phyloP scores from a whole-genome alignment of 495 filamentous ascomycete species.

The Xylaria telfairii region DNA sequence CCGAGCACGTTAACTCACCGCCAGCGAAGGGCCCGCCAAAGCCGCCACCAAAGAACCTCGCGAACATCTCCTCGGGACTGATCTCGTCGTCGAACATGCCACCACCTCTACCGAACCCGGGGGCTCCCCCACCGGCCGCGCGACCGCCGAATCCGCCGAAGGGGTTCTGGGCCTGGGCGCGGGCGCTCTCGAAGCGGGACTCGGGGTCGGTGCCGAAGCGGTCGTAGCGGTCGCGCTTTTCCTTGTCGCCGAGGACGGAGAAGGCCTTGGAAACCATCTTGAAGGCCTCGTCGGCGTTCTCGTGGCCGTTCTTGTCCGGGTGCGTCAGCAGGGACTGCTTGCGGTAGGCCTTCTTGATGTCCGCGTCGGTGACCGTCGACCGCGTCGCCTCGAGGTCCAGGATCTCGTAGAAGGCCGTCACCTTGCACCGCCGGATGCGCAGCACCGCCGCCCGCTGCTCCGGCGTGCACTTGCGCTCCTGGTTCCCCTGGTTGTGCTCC shows the following conservation, averaged over 20 bases:
- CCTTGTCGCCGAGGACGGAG: slow-evolving; percentile 88
- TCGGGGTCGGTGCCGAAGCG: slow-evolving; percentile 91
- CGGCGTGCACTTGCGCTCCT: slow-evolving; percentile 83
- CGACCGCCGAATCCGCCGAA: slow-evolving; percentile 73
- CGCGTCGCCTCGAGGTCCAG: slow-evolving; percentile 68
- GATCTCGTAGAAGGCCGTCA: slow-evolving; percentile 92
- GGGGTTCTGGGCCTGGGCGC: slow-evolving; percentile 62
- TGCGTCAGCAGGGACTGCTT: slow-evolving; percentile 89
- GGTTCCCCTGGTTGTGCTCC: slow-evolving; percentile 92
- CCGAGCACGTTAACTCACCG: slow-evolving; percentile 28
- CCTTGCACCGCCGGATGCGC: slow-evolving; percentile 79
- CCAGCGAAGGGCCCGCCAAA: slow-evolving; percentile 74
- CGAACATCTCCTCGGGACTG: slow-evolving; percentile 94
- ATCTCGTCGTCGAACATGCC: slow-evolving; percentile 89
- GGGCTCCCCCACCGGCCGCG: slow-evolving; percentile 43
- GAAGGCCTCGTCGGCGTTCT: slow-evolving; percentile 95
- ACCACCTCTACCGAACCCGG: slow-evolving; percentile 54
- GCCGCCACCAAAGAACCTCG: slow-evolving; percentile 89
- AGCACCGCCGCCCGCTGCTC: slow-evolving; percentile 92
- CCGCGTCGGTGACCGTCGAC: slow-evolving; percentile 70
- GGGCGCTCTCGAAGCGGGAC: slow-evolving; percentile 72
- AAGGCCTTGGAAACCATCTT: slow-evolving; percentile 97
- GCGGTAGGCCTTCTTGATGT: slow-evolving; percentile 95
- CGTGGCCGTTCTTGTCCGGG: slow-evolving; percentile 98
- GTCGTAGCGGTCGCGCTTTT: slow-evolving; percentile 89